Evolutionary conservation across 2,329 filamentous ascomycete genomes (phyloP), one percentile per base, ranked within the genome.

Genomic region (Diplodia sapinea): DNA sequence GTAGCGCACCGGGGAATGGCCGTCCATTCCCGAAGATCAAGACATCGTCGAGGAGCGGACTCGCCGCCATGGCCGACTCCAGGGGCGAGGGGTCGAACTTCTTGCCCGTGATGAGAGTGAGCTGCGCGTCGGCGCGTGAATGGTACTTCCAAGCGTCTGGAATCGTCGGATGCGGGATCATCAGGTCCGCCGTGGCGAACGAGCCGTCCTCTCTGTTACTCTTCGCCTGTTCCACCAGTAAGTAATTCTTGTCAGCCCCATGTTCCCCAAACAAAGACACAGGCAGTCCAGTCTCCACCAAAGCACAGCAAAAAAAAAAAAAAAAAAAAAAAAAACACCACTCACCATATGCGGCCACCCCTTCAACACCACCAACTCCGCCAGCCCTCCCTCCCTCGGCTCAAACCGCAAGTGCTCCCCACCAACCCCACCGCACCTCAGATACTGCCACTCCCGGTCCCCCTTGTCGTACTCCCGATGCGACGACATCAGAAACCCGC

Each of bases 31-130:
- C 89, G 71, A 91, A 89, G 11, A 91, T 82, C 26, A 90, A 75
- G 0, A 84, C 84, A 67, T 89, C 87, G 2, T 79, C 74, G 0
- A 90, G 71, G 1, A 83, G 33, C 1, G 75, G 70, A 0, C 81
- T 82, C 1, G 82, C 79, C 1, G 82, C 75, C 4, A 90, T 82
- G 0, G 80, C 81, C 2, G 82, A 84, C 74, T 91, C 89, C 3
- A 90, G 74, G 0, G 86, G 85, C 1, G 85, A 83, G 1, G 88
- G 88, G 70, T 90, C 87, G 69, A 91, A 89, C 71, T 91, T 91
- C 79, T 90, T 90, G 2, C 89, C 88, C 7, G 88, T 91, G 11
- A 86, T 79, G 4, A 91, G 80, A 0, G 85, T 86, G 43, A 91
- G 82, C 64, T 87, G 87, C 3, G 86, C 83, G 70, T 91, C 89